phyloP scores from a whole-genome alignment of 2,329 filamentous ascomycete species.

The Pleomassaria siparia region DNA sequence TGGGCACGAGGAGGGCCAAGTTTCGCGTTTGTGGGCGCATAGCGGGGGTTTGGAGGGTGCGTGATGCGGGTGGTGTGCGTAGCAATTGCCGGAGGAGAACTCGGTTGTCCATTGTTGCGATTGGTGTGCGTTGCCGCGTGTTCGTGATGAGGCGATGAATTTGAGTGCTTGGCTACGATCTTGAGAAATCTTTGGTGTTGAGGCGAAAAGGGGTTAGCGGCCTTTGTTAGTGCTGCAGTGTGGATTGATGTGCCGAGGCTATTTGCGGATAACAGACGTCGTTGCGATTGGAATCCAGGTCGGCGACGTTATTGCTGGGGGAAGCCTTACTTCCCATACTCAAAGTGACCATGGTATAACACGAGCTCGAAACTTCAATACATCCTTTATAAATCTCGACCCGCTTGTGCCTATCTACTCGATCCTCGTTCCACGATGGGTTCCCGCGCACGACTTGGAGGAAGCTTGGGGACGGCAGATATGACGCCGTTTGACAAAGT shows the following conservation, averaged over 20 bases:
- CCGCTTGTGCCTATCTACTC: no score
- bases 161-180: neutral
- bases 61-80: conserved; percentile 23
- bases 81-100: conserved; percentile 30
- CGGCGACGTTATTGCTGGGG: no score
- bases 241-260: neutral
- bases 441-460: neutral
- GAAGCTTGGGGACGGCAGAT: conserved; percentile 6
- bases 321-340: no score
- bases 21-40: conserved; percentile 23
- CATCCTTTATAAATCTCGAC: no score
- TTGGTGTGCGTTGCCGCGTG: neutral
- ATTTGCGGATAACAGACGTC: neutral
- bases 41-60: conserved; percentile 17
- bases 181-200: conserved; percentile 14
- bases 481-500: conserved; percentile 25
- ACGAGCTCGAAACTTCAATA: no score
- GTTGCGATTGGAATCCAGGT: no score
- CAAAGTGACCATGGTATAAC: no score
- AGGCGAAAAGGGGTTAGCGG: conserved; percentile 6
- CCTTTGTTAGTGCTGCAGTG: neutral
- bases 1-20: conserved; percentile 21
- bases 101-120: conserved; percentile 26
- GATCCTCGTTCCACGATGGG: neutral
- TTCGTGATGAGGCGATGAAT: neutral